phyloP scores from a whole-genome alignment of 2,329 filamentous ascomycete species.

The Gaeumannomyces tritici region DNA sequence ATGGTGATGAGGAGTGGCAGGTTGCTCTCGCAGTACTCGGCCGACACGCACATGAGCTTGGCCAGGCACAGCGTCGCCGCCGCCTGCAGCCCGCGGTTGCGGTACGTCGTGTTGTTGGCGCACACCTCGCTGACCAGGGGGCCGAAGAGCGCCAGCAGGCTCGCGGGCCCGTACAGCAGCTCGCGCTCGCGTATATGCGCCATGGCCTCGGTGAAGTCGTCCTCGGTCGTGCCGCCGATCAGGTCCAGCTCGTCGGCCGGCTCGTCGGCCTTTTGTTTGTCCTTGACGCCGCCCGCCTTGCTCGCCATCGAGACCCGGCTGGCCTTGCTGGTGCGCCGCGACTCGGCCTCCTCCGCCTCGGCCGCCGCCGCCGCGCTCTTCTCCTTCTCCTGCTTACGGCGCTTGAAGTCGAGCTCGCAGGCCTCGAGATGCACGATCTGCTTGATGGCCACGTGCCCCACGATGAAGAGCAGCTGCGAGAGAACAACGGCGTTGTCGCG shows the following conservation, averaged over 20 bases:
- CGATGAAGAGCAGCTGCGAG: constrained; percentile 87
- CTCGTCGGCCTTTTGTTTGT: constrained; percentile 43
- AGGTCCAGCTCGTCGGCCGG: constrained; percentile 88
- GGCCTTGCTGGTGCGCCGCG: constrained; percentile 20
- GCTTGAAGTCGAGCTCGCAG: constrained; percentile 97
- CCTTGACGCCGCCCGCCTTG: constrained; percentile 19
- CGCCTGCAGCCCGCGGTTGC: constrained; percentile 81
- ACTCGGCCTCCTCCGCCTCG: constrained; percentile 24
- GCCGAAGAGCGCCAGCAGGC: constrained; percentile 82
- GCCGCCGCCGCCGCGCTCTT: constrained; percentile 46
- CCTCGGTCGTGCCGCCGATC: constrained; percentile 91
- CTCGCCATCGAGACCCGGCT: constrained; percentile 17
- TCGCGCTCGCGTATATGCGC: constrained; percentile 76
- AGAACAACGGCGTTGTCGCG: constrained; percentile 66
- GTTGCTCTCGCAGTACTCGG: constrained; percentile 91
- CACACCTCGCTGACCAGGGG: constrained; percentile 90
- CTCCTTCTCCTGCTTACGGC: constrained; percentile 83
- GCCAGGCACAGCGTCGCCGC: constrained; percentile 90
- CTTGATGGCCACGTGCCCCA: constrained; percentile 95
- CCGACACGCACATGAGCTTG: constrained; percentile 97
- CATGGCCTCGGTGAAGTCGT: constrained; percentile 85
- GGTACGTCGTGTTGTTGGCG: constrained; percentile 86
- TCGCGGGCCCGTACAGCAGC: constrained; percentile 71
- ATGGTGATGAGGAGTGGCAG: constrained; percentile 93
- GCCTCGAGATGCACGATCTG: constrained; percentile 97